These are phyloP conservation scores for Kurtzmaniella fragi DNA, from an alignment of 805 yeast genomes.

Conservation along the genomic window DNA sequence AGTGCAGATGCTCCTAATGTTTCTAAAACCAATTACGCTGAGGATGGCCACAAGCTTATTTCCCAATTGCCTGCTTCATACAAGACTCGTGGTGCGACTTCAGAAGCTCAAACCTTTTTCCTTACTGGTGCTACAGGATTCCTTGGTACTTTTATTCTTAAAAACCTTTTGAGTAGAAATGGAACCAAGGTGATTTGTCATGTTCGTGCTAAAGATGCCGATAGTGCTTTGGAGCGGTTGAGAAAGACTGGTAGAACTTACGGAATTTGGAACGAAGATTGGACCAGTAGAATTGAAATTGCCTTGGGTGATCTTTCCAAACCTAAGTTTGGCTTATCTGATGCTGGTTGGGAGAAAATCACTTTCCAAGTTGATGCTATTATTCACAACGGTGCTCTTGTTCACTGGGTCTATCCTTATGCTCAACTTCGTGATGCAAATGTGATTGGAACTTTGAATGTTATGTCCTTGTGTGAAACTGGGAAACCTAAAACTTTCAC, in stretches of 20 bases:
- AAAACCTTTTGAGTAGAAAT: conserved; percentile 63
- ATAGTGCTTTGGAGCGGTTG: conserved; percentile 72
- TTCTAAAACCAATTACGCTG: conserved; percentile 41
- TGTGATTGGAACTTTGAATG: conserved; percentile 82
- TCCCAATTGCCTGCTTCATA: conserved; percentile 42
- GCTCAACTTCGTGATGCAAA: conserved; percentile 86
- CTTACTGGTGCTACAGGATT: conserved; percentile 97
- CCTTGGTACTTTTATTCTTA: conserved; percentile 82
- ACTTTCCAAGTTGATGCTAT: conserved; percentile 67
- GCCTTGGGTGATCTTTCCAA: conserved; percentile 79
- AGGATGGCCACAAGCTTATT: conserved; percentile 62
- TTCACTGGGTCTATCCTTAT: conserved; percentile 98
- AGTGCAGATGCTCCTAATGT: conserved; percentile 26
- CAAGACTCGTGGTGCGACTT: conserved; percentile 24
- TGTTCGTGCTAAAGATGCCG: conserved; percentile 74
- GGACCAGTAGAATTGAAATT: conserved; percentile 54
- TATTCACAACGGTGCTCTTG: conserved; percentile 95
- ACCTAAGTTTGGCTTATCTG: conserved; percentile 64
- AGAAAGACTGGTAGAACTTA: conserved; percentile 71
- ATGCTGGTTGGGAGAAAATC: conserved; percentile 53
- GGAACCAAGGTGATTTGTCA: conserved; percentile 67
- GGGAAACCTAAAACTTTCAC: conserved; percentile 84
- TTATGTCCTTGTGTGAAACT: conserved; percentile 66
- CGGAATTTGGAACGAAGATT: conserved; percentile 71
- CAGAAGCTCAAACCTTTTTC: conserved; percentile 53